Conservation (phyloP, 345 rosid genomes). For the Sonneratia alba region DNA sequence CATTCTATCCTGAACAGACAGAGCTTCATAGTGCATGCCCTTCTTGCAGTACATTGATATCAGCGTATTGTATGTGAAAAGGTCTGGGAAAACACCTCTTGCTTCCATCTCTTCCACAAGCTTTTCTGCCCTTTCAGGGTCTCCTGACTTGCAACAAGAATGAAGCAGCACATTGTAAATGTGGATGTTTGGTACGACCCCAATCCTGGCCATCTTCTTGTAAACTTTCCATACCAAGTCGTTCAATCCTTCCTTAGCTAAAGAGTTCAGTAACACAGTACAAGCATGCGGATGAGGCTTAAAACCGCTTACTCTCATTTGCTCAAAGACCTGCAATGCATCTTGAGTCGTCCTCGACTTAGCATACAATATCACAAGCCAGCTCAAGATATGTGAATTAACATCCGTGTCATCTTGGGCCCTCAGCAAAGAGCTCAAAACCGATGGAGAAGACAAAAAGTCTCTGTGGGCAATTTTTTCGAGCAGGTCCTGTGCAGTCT, state of each 20-base stretch:
- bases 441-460: conserved; percentile 61
- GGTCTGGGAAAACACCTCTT: conserved; percentile 50
- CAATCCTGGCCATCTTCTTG: conserved; percentile 68
- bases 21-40: conserved; percentile 91
- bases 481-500: conserved; percentile 67
- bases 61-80: conserved; percentile 64
- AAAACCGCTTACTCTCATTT: conserved; percentile 39
- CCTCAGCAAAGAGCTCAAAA: conserved; percentile 48
- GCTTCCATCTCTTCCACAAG: conserved; percentile 73
- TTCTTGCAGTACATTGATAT: conserved; percentile 70
- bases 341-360: conserved; percentile 58
- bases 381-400: conserved; percentile 69
- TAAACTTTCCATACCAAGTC: conserved; percentile 70
- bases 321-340: conserved; percentile 67
- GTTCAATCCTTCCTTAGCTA: conserved; percentile 59
- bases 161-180: conserved; percentile 78
- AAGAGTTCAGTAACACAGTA: conserved; percentile 61
- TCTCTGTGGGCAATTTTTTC: conserved; percentile 60
- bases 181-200: conserved; percentile 63
- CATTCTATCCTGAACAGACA: conserved; percentile 80
- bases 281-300: conserved; percentile 83
- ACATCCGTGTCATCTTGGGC: conserved; percentile 51
- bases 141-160: conserved; percentile 78
- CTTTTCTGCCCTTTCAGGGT: conserved; percentile 57
- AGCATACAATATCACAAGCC: conserved; percentile 61